phyloP scores from a whole-genome alignment of 2,329 filamentous ascomycete species.

The Sporothrix variecibatus region DNA sequence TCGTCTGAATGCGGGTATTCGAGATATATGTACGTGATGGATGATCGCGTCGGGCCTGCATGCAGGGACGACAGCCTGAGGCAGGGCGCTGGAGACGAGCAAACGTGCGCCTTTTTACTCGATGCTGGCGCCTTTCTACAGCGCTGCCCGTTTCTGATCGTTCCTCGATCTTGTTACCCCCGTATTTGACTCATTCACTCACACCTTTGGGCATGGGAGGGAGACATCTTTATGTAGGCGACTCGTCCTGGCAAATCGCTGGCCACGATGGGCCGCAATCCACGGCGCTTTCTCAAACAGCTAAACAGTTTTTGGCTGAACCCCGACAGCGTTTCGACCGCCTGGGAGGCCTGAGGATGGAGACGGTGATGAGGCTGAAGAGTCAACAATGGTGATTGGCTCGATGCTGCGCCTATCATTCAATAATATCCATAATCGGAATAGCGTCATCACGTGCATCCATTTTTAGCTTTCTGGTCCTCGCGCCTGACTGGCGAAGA shows the following conservation, averaged over 20 bases:
- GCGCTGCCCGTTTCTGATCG: background rate
- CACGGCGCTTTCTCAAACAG: background rate
- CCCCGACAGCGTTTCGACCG: background rate
- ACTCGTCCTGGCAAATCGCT: slow-evolving; percentile 1
- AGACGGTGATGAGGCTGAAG: background rate
- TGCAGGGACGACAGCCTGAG: background rate
- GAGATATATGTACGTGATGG: background rate
- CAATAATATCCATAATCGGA: background rate
- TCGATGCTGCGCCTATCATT: background rate
- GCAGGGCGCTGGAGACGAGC: background rate
- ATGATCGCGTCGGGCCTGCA: background rate
- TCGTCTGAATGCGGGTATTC: background rate
- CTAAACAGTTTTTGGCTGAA: slow-evolving; percentile 1
- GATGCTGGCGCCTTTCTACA: slow-evolving; percentile 1
- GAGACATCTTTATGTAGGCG: slow-evolving; percentile 2
- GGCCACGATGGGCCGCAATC: background rate
- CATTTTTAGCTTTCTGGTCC: background rate
- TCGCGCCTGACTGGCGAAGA: background rate
- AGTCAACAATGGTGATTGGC: background rate
- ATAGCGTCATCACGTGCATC: background rate
- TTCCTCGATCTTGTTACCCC: background rate
- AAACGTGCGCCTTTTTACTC: background rate
- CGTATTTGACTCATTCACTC: background rate
- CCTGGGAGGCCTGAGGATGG: background rate
- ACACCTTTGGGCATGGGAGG: background rate